Base-by-base conservation (phyloP, 2,329 filamentous ascomycete genomes). In the Cadophora sp. region DNA sequence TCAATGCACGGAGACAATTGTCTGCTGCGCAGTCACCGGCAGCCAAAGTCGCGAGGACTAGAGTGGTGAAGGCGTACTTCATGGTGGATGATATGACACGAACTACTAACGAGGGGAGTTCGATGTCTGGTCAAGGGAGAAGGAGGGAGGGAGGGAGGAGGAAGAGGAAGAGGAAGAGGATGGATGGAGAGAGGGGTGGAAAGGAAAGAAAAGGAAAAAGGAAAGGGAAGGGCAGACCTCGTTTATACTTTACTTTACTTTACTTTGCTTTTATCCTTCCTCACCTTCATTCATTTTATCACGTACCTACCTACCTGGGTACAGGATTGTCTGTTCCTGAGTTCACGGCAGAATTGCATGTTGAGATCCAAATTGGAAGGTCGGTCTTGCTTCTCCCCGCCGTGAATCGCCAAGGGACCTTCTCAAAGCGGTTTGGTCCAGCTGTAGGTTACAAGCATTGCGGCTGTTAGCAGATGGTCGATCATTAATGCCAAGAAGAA, bases 1-100 rank as follows among this genome's bases (percentile, higher is more conserved):
- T 73, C 68, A 80, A 67, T n/a, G 79, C 79, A 24, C 79, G 77
- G 27, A 80, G 76, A 73, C 80, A 81, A 70, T 80, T 79, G 73
- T 81, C 79, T 59, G 78, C 77, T 65, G 72, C 70, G 73, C 79
- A 79, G 16, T 68, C 62, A n/a, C 59, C 68, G 6, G 68, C 59
- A 34, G 65, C 73, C 53, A 68, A 31, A 26, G 65, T 62, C 26
- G 67, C 70, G 19, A 71, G 34, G 12, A 72, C 50, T 5, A 72
- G 50, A 48, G 67, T 59, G 12, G 46, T 31, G 40, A 71, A 55
- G 24, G 62, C 29, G 59, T 66, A 67, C 31, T 68, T 50, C 71
- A 73, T 73, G 58, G 37, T 67, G 53, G 64, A 40, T 34, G 58
- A 26, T 56, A 60, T 14, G 37, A 22, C 27, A 34, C 24, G 31